Percentiles rank a stretch among this genome's conserved stretches.
These are phyloP conservation scores for Maudiozyma turicensis DNA, from an alignment of 805 yeast genomes.

Conservation along the genomic window DNA sequence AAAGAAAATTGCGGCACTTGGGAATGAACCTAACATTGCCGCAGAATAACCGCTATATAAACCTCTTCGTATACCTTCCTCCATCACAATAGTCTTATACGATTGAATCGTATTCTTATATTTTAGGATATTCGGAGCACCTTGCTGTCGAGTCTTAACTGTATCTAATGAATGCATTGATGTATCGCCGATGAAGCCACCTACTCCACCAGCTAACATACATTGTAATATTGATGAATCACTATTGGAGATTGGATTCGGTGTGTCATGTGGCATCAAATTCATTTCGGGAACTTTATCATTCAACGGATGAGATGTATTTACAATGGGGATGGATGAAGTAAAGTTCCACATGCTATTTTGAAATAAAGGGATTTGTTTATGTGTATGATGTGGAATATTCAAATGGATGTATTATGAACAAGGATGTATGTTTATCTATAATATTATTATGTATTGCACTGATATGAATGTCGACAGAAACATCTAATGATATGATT, in stretches of 20 bases:
- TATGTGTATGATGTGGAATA: neutral
- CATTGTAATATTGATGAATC: constrained; percentile 4
- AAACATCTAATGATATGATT: no score
- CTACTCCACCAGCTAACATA: constrained; percentile 70
- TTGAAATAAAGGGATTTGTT: neutral
- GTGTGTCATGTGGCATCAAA: neutral
- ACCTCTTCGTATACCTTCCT: constrained; percentile 82
- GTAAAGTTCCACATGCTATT: constrained; percentile 9
- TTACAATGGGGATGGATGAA: constrained; percentile 9
- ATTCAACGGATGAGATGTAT: constrained; percentile 3
- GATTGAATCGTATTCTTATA: constrained; percentile 72
- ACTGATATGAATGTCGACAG: no score
- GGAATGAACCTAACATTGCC: constrained; percentile 86
- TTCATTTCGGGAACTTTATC: neutral
- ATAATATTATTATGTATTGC: no score
- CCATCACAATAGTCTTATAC: constrained; percentile 58
- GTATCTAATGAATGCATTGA: constrained; percentile 94
- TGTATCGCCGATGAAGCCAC: constrained; percentile 89
- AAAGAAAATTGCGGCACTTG: constrained; percentile 90
- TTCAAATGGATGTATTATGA: no score
- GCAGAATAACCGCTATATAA: constrained; percentile 89
- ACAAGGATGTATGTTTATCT: no score
- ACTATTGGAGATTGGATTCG: neutral
- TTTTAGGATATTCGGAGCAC: constrained; percentile 56
- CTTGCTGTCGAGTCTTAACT: constrained; percentile 94